A percentile compares a stretch with the other conserved stretches of the same genome.
phyloP scores from a whole-genome alignment of 2,329 filamentous ascomycete genomes.

The Ophioceras dolichostomum region DNA sequence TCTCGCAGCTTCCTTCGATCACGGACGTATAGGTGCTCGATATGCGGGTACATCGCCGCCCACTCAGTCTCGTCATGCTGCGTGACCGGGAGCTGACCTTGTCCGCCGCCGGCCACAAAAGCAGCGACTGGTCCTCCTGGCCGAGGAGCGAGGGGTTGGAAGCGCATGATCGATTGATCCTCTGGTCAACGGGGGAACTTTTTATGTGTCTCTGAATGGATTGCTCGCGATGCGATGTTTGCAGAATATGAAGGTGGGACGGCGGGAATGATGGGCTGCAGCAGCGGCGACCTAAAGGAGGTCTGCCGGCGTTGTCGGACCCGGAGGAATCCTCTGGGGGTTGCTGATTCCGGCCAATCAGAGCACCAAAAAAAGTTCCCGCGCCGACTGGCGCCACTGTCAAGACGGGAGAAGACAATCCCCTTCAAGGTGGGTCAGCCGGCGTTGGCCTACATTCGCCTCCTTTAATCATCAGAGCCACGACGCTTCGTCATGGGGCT shows the following conservation, averaged over 20 bases:
- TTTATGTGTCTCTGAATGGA: background rate
- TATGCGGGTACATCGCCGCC: conserved; percentile 9
- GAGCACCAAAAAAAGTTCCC: background rate
- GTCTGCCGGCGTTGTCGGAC: background rate
- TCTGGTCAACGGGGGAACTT: background rate
- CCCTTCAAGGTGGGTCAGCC: no score
- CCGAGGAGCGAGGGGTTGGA: background rate
- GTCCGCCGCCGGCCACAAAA: no score
- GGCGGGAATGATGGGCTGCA: background rate
- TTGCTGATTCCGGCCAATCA: background rate
- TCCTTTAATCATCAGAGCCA: background rate
- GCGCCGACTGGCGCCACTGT: no score
- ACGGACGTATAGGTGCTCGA: conserved; percentile 11
- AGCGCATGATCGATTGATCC: background rate
- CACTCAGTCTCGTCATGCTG: conserved; percentile 10
- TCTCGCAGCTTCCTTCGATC: conserved; percentile 10
- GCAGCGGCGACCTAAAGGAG: background rate
- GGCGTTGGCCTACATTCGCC: background rate
- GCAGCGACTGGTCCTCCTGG: background rate
- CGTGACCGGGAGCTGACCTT: background rate
- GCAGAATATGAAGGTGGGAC: background rate
- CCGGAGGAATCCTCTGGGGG: background rate
- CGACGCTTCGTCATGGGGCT: no score
- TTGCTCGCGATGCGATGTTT: background rate
- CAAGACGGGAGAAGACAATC: no score